These are phyloP conservation scores for Chalara sp. DNA, from an alignment of 2,329 filamentous ascomycete species.

Conservation along the genomic window DNA sequence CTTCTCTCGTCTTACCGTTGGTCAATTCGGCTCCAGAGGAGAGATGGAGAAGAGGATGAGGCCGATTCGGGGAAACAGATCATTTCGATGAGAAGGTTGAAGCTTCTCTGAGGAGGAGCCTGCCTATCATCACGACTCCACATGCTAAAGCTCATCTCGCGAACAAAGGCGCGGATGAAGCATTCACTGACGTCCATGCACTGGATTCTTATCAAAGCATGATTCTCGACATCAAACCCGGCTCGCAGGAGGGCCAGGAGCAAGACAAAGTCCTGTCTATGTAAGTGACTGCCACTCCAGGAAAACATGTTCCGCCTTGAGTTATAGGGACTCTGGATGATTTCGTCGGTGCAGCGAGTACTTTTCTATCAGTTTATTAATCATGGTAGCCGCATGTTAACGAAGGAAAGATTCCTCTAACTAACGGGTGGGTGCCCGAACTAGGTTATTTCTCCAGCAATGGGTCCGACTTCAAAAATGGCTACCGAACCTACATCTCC, in stretches of 20 bases:
- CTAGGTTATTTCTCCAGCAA: slow-evolving; percentile 38
- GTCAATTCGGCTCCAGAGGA: too few species aligned
- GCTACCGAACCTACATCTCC: slow-evolving; percentile 59
- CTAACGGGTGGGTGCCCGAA: slow-evolving; percentile 62
- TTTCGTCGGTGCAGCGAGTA: too few species aligned
- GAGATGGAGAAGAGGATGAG: too few species aligned
- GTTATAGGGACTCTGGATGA: too few species aligned
- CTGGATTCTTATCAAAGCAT: slow-evolving; percentile 50
- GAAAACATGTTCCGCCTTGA: slow-evolving; percentile 55
- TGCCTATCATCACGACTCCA: slow-evolving; percentile 58
- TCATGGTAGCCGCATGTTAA: slow-evolving; percentile 31
- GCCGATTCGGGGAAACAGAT: slow-evolving; percentile 16
- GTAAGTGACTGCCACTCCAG: slow-evolving; percentile 56
- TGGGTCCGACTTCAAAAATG: slow-evolving; percentile 31
- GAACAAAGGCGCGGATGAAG: slow-evolving; percentile 34
- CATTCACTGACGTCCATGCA: slow-evolving; percentile 46
- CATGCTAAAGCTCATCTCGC: slow-evolving; percentile 50
- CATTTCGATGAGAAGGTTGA: slow-evolving; percentile 47
- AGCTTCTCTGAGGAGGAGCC: too few species aligned
- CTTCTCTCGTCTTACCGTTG: too few species aligned
- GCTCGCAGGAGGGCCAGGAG: not conserved
- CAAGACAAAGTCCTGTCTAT: slow-evolving; percentile 33
- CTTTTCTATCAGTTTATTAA: too few species aligned
- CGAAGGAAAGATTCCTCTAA: slow-evolving; percentile 44
- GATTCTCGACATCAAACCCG: slow-evolving; percentile 34